Percentiles rank a stretch among this genome's conserved stretches.
Conservation (phyloP, 2,329 filamentous ascomycete genomes). For the Exophiala oligosperma region DNA sequence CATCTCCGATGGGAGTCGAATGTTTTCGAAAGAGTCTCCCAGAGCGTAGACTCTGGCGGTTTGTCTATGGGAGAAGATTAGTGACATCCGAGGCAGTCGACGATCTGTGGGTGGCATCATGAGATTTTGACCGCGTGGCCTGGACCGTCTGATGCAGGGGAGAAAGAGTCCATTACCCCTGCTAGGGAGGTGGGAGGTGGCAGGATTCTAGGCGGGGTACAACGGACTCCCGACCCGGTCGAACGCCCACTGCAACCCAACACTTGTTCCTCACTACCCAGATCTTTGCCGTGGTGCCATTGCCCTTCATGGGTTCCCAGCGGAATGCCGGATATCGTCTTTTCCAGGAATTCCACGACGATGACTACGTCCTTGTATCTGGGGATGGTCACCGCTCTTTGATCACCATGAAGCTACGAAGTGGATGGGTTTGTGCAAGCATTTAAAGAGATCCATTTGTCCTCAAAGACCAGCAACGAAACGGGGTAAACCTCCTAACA, state of each 20-base stretch:
- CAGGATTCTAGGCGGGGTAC: not conserved
- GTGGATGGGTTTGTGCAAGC: not conserved
- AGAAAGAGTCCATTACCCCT: not conserved
- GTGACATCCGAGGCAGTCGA: no score
- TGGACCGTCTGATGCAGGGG: not conserved
- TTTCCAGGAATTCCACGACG: not conserved
- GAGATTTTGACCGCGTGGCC: no score
- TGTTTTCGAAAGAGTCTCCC: no score
- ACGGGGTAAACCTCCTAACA: not conserved
- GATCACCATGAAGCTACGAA: not conserved
- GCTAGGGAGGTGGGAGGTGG: not conserved
- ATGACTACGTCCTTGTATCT: not conserved
- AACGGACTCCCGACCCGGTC: not conserved
- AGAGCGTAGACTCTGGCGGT: no score
- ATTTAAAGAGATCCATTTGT: not conserved
- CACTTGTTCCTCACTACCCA: not conserved
- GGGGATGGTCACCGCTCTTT: not conserved
- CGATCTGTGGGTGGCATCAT: no score
- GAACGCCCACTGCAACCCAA: conserved; percentile 3
- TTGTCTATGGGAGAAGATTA: no score
- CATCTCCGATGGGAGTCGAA: no score
- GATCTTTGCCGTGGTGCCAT: not conserved
- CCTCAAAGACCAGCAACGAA: no score
- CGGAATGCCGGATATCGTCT: not conserved
- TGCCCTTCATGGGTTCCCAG: not conserved